A percentile compares a stretch with the other conserved stretches of the same genome.
phyloP scores from a whole-genome alignment of 768 basidiomycete genomes.

The Suillus discolor region DNA sequence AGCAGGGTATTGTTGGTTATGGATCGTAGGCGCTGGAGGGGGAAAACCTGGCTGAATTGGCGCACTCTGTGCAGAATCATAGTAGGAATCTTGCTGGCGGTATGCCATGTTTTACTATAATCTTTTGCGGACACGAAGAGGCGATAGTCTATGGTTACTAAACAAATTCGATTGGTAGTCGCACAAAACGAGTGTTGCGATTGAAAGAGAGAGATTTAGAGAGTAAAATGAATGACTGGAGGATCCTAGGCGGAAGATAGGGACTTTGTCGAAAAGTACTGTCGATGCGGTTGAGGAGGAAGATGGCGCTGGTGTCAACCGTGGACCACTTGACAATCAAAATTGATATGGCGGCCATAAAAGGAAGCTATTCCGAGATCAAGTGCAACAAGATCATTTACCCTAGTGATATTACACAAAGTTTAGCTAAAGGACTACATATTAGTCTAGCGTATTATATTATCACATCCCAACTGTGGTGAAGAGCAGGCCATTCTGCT shows the following conservation, averaged over 20 bases:
- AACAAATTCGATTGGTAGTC: background rate
- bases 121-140: background rate
- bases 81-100: constrained; percentile 54
- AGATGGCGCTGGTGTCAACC: background rate
- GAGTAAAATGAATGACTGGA: constrained; percentile 21
- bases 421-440: too few species aligned
- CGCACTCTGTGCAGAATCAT: constrained; percentile 25
- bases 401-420: too few species aligned
- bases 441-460: too few species aligned
- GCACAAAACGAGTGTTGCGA: constrained; percentile 2
- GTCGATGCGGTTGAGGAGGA: constrained; percentile 11
- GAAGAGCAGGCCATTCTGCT: background rate
- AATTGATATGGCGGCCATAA: background rate
- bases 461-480: background rate
- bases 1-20: constrained; percentile 46
- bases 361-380: constrained; percentile 3
- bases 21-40: constrained; percentile 23
- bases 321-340: constrained; percentile 13
- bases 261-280: constrained; percentile 11
- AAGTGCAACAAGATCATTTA: background rate
- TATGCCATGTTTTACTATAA: constrained; percentile 50
- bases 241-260: background rate
- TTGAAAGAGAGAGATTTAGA: background rate
- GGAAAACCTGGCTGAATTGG: constrained; percentile 39
- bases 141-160: constrained; percentile 2